phyloP scores from a whole-genome alignment of 176 grass and related monocot genomes.

The Saccharum officinarum region DNA sequence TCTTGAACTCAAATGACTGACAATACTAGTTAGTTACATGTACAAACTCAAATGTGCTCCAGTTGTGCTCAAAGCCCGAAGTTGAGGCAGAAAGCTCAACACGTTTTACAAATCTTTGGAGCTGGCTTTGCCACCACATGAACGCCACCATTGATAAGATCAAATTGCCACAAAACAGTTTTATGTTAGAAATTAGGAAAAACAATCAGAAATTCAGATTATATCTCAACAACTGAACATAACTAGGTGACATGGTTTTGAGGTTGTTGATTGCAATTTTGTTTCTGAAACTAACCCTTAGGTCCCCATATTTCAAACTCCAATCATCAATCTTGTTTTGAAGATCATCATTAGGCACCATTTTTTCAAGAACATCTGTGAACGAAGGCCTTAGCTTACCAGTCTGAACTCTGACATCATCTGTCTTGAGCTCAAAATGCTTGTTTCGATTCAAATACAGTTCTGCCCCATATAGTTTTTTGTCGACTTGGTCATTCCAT shows the following conservation, averaged over 20 bases:
- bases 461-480: neutral
- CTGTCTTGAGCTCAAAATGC: neutral
- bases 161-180: neutral
- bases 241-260: neutral
- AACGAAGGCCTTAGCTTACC: neutral
- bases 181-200: neutral
- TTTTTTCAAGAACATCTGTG: neutral
- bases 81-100: neutral
- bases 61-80: neutral
- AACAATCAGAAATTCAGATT: neutral
- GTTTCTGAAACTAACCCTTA: neutral
- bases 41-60: neutral
- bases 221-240: neutral
- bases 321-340: neutral
- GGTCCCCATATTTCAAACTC: neutral
- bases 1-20: no score
- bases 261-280: constrained; percentile 3
- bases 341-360: neutral
- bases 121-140: neutral
- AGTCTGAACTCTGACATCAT: neutral
- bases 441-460: neutral
- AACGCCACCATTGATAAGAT: neutral
- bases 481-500: neutral
- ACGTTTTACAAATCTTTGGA: neutral
- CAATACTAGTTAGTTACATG: neutral